phyloP scores from a whole-genome alignment of 2,329 filamentous ascomycete species.

The Rhynchosporium graminicola region DNA sequence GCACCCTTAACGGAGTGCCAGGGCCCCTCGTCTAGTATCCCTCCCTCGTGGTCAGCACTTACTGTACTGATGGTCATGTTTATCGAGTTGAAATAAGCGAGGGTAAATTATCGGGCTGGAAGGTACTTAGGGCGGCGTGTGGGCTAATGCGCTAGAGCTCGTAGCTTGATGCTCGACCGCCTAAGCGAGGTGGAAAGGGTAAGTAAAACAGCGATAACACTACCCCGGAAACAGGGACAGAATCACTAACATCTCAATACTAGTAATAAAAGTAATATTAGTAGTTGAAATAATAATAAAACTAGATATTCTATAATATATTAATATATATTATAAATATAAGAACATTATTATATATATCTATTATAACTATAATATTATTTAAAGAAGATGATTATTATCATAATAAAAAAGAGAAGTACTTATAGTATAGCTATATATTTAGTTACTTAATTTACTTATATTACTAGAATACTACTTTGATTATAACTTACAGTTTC shows the following conservation, averaged over 20 bases:
- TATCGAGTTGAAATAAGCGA: slow-evolving; percentile 1
- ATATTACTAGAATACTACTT: no score
- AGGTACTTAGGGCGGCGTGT: slow-evolving; percentile 6
- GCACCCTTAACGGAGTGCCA: background rate
- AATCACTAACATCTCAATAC: slow-evolving; percentile 8
- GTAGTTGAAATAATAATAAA: no score
- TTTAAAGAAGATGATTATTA: no score
- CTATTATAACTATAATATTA: no score
- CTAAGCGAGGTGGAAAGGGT: slow-evolving; percentile 9
- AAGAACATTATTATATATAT: no score
- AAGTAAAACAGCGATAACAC: slow-evolving; percentile 7
- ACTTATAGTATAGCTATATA: no score
- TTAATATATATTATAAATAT: no score
- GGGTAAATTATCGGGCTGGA: background rate
- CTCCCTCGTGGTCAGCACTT: background rate
- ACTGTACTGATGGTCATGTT: slow-evolving; percentile 2
- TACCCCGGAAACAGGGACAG: slow-evolving; percentile 3
- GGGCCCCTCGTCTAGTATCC: background rate
- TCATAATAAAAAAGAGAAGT: no score
- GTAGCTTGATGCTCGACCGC: slow-evolving; percentile 4
- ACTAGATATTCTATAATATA: no score
- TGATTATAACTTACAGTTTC: no score
- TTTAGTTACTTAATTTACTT: no score
- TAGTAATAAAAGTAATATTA: no score
- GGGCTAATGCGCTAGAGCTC: slow-evolving; percentile 9